Base-by-base conservation (phyloP, 768 basidiomycete species). In the Pisolithus marmoratus region DNA sequence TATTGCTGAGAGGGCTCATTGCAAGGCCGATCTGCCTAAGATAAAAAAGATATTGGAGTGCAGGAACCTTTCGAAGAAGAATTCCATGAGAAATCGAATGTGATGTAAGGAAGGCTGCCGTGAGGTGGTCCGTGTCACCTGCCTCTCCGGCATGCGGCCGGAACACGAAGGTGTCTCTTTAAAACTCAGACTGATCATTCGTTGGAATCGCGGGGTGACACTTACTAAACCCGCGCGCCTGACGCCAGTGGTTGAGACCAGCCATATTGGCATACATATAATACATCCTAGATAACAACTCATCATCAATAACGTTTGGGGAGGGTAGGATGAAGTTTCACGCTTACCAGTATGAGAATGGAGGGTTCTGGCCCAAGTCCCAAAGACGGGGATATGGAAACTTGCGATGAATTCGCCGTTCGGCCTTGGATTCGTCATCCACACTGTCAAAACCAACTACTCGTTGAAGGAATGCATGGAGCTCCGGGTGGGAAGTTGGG, bases 11-110 rank as follows among this genome's bases (percentile, higher is more conserved):
- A 2, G 96, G 96, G 62, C 91, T 94, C 96, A 99, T 99, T 2
- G 96, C 96, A 17, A 99, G 80, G 27, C 96, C 95, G 56, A 98
- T 97, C 72, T 98, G 96, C 70, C 92, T 94, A 57, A 99, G 77
- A 68, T 98, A 99, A 72, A 94, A 99, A 14, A 99, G 81, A 65
- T 99, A 99, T 63, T 95, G 93, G 43, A 99, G 72, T 1, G 94
- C 94, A 0, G 96, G 96, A 5, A 99, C 95, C 70, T 99, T 99
- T 53, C 96, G 87, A 8, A 99, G 80, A 19, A 97, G 76, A 67
- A 99, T 99, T n/a, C 96, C 96, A 62, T 99, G 96, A 9, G 96
- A 97, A 63, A 99, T 98, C 1, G 94, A 97, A 64, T 98, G 95
- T 2, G 94, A 88, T 1, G 93, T 93, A 22, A 99, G 77, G 81